Conservation (phyloP, 73 alveolate genomes). For the Tetrahymena malaccensis region DNA sequence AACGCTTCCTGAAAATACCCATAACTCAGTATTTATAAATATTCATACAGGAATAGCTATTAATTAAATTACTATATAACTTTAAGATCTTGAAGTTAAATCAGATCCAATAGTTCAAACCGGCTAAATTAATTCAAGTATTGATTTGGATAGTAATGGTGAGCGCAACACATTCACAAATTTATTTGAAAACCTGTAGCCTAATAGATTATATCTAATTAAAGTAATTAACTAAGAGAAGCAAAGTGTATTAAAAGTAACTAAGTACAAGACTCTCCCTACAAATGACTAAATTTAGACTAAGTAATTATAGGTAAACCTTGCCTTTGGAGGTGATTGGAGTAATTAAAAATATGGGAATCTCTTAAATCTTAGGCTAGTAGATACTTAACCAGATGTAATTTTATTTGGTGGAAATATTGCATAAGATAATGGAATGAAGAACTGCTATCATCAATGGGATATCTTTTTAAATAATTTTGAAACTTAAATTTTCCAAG, state of each 20-base stretch:
- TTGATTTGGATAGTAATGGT: conserved; percentile 15
- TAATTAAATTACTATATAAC: background rate
- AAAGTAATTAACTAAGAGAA: background rate
- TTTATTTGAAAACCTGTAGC: background rate
- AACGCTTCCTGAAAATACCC: conserved; percentile 14
- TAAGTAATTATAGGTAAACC: background rate
- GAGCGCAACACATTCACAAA: conserved; percentile 6
- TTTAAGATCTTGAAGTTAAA: background rate
- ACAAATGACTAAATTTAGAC: background rate
- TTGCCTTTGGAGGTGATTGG: conserved; percentile 41
- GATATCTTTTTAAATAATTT: conserved; percentile 17
- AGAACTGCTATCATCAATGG: conserved; percentile 42
- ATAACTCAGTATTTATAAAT: conserved; percentile 18
- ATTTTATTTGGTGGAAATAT: conserved; percentile 57
- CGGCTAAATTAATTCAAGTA: conserved; percentile 1
- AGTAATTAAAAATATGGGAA: conserved; percentile 26
- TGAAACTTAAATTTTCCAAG: background rate
- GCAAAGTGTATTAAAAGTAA: background rate
- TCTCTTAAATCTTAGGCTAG: conserved; percentile 11
- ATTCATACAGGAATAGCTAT: conserved; percentile 24
- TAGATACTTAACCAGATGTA: conserved; percentile 38
- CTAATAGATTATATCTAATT: background rate
- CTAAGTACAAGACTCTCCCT: background rate
- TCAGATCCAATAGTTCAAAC: background rate
- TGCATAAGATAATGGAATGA: conserved; percentile 52